Evolutionary conservation across 163 green algal genomes (phyloP).

Genomic region (Scenedesmus sp.): DNA sequence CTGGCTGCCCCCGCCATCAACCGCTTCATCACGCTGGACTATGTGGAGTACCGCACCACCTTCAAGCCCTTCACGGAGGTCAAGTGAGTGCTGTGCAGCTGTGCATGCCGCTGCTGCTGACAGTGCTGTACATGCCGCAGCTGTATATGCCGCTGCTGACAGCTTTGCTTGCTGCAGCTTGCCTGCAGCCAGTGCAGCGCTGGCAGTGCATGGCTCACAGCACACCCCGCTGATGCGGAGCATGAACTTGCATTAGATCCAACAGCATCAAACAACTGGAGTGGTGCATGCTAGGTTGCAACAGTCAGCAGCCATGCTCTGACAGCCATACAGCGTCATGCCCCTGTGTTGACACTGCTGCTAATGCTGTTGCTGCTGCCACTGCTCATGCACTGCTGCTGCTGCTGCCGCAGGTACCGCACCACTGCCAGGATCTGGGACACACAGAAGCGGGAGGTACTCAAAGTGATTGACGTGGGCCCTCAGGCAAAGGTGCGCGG

Average conservation of each 20-base stretch:
- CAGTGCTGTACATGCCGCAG: too few relatives aligned
- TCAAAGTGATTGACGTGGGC: slow-evolving; percentile 42
- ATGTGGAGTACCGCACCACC: slow-evolving; percentile 41
- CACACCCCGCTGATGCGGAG: too few relatives aligned
- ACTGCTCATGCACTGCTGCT: neutral
- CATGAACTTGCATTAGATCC: too few relatives aligned
- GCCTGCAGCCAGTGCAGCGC: too few relatives aligned
- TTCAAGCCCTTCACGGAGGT: slow-evolving; percentile 21
- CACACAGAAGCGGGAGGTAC: neutral
- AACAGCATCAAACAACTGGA: too few relatives aligned
- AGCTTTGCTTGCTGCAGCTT: too few relatives aligned
- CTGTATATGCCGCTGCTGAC: too few relatives aligned
- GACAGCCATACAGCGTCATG: neutral
- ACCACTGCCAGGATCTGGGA: slow-evolving; percentile 47
- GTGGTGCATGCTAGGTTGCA: too few relatives aligned
- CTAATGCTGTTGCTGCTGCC: neutral
- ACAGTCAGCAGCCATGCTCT: neutral
- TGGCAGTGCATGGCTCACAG: too few relatives aligned
- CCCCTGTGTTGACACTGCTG: neutral
- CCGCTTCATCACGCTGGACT: slow-evolving; percentile 37
- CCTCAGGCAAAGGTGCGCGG: slow-evolving; percentile 17
- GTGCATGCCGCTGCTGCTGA: neutral
- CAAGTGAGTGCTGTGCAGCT: slow-evolving; percentile 4
- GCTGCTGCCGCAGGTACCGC: slow-evolving; percentile 29
- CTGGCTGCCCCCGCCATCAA: neutral